phyloP scores from a whole-genome alignment of 257 asterid species.

The Verbena officinalis region DNA sequence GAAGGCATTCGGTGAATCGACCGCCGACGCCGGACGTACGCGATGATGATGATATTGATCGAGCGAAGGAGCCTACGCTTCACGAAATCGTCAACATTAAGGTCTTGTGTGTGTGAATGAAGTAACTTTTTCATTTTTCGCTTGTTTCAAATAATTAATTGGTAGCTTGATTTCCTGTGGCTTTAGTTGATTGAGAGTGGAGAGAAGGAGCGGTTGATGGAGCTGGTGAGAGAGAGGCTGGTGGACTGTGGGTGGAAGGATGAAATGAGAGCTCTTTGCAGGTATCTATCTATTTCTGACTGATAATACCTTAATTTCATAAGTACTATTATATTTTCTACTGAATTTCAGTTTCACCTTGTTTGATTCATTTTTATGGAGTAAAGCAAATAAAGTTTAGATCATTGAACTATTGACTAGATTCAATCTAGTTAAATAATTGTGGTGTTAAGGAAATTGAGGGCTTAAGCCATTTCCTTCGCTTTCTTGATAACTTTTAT shows the following conservation, averaged over 20 bases:
- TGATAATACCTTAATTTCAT: background rate
- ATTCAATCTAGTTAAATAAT: background rate
- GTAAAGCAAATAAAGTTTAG: slow-evolving; percentile 1
- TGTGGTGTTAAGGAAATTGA: background rate
- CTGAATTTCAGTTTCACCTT: background rate
- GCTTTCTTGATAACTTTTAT: slow-evolving; percentile 14
- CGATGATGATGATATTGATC: slow-evolving; percentile 36
- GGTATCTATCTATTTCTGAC: slow-evolving; percentile 27
- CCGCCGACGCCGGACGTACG: slow-evolving; percentile 52
- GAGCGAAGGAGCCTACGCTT: slow-evolving; percentile 39
- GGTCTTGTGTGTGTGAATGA: slow-evolving; percentile 16
- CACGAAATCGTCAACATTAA: slow-evolving; percentile 44
- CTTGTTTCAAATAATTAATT: background rate
- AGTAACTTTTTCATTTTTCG: background rate
- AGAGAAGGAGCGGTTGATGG: slow-evolving; percentile 58
- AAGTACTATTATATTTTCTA: background rate
- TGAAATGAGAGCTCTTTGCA: slow-evolving; percentile 56
- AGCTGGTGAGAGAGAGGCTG: slow-evolving; percentile 53
- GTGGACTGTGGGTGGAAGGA: slow-evolving; percentile 63
- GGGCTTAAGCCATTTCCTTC: background rate
- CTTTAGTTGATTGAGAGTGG: slow-evolving; percentile 49
- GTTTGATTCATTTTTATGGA: background rate
- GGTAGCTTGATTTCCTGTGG: slow-evolving; percentile 7
- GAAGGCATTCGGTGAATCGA: slow-evolving; percentile 52
- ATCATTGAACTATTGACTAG: background rate